Evolutionary conservation across 2,329 filamentous ascomycete genomes (phyloP), one percentile per base, ranked within the genome.

Genomic region (Clonostachys solani): DNA sequence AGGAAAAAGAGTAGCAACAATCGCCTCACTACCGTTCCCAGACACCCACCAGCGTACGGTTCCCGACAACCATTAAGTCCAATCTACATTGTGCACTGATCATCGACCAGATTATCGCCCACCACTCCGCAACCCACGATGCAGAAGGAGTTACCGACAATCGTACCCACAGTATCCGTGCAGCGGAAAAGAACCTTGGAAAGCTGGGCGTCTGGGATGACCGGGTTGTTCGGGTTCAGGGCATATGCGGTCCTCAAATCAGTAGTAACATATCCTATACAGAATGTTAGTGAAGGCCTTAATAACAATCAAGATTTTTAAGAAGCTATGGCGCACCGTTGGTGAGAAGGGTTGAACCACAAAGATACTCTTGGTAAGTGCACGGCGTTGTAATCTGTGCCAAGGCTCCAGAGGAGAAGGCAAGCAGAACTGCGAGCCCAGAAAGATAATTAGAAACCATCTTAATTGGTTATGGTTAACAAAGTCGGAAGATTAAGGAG

Each of bases 301-400:
- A 38, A 38, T n/a, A 38, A 10, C 15, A 38, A 10, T 9, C 15
- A 38, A n/a, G 23, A 29, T 8, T 6, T 29, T 29, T 9, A 2
- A 9, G 3, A 33, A 18, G 42, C 42, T 23, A 9, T n/a, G 34
- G n/a, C 29, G n/a, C 34, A 44, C 42, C 42, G 29, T 44, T 34
- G 42, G 42, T 44, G 42, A 44, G 42, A n/a, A 44, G 29, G 7
- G 18, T 44, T 44, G 42, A 29, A 34, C 42, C 42, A n/a, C 42
- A 44, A 7, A 44, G 12, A 33, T 44, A 44, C 15, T 44, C 42
- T 34, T 44, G 42, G 34, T 44, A 44, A 13, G 17, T 44, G 42
- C 42, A 44, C 18, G 29, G 42, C 12, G 42, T 44, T 38, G 36
- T 38, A 18, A 38, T 38, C 18, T 44, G 42, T 8, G 42, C 42